Evolutionary conservation across 352 stramenopile genomes (phyloP).

Genomic region (Phytophthora multivora): DNA sequence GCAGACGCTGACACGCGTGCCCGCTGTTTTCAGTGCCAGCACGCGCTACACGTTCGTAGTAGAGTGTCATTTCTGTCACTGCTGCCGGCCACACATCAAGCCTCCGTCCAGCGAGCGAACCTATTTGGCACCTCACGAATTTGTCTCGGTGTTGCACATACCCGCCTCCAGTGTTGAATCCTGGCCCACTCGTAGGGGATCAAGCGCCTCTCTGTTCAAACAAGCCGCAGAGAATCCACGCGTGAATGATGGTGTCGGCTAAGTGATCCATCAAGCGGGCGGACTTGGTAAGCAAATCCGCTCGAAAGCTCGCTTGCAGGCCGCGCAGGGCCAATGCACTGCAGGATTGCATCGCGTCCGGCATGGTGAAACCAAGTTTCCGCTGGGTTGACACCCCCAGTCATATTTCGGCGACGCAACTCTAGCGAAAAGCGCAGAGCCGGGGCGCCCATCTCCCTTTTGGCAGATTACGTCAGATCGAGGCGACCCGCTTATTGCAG

Average conservation of each 20-base stretch:
- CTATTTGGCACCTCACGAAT: constrained; percentile 16
- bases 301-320: constrained; percentile 11
- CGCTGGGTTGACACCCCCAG: constrained; percentile 9
- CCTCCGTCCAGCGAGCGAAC: constrained; percentile 1
- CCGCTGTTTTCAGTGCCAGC: constrained; percentile 10
- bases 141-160: constrained; percentile 21
- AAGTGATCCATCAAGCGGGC: constrained; percentile 18
- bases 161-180: background rate
- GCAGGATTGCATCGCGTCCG: background rate
- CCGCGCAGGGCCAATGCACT: background rate
- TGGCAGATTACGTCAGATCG: constrained; percentile 17
- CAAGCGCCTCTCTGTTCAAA: background rate
- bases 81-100: constrained; percentile 1
- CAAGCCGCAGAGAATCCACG: constrained; percentile 7
- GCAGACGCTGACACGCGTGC: constrained; percentile 7
- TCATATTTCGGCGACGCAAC: constrained; percentile 36
- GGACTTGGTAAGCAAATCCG: constrained; percentile 14
- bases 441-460: constrained; percentile 1
- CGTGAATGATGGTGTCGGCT: constrained; percentile 3
- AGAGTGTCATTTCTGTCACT: background rate
- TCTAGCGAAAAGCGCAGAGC: constrained; percentile 20
- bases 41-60: too few species aligned
- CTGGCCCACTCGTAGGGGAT: background rate
- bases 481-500: background rate
- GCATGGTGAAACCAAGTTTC: constrained; percentile 8